A percentile compares a stretch with the other conserved stretches of the same genome.
phyloP scores from a whole-genome alignment of 2,329 filamentous ascomycete genomes.

The Rhinocladiella similis region DNA sequence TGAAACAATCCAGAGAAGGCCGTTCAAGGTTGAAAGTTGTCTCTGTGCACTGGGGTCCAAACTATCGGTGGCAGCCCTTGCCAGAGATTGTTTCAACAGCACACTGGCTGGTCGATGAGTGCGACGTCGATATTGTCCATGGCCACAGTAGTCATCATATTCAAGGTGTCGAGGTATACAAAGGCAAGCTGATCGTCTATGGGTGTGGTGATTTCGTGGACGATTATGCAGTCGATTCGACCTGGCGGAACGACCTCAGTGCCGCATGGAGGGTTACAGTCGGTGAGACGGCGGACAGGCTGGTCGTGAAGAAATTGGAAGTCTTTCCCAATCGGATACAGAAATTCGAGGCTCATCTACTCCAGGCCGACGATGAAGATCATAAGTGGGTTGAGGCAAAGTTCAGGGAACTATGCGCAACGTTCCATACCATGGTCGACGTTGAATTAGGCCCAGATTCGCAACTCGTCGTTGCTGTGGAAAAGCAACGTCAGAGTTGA shows the following conservation, averaged over 20 bases:
- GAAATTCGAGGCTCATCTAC: conserved; percentile 35
- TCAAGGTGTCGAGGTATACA: conserved; percentile 42
- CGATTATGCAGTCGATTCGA: conserved; percentile 39
- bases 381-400: conserved; percentile 35
- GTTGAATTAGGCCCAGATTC: conserved; percentile 33
- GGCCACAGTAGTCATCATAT: conserved; percentile 44
- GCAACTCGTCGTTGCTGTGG: conserved; percentile 29
- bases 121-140: conserved; percentile 43
- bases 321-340: conserved; percentile 39
- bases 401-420: conserved; percentile 32
- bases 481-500: neutral
- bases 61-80: conserved; percentile 40
- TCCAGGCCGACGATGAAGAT: conserved; percentile 34
- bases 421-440: conserved; percentile 33
- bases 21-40: conserved; percentile 38
- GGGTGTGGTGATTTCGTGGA: conserved; percentile 47
- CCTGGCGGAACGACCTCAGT: conserved; percentile 42
- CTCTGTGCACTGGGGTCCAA: conserved; percentile 44
- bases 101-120: conserved; percentile 43
- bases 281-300: conserved; percentile 12
- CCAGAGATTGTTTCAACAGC: conserved; percentile 36
- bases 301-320: conserved; percentile 34
- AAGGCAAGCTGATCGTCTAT: conserved; percentile 40
- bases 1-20: neutral
- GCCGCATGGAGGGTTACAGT: conserved; percentile 41